phyloP scores from a whole-genome alignment of 2,329 filamentous ascomycete species.

The Neofusicoccum sp. region DNA sequence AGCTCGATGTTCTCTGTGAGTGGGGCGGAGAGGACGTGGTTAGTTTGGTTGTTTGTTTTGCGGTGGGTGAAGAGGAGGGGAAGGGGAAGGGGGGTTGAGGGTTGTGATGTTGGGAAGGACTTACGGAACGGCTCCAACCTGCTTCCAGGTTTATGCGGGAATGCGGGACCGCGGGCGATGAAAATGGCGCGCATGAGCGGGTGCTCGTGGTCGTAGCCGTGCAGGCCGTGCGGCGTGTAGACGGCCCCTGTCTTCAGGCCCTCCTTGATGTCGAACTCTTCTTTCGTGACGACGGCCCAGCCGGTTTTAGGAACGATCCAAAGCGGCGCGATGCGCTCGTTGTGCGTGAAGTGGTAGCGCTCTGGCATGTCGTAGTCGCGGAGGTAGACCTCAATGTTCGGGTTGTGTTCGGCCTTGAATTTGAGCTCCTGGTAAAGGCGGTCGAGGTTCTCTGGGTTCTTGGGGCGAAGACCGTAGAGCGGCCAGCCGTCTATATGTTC shows the following conservation, averaged over 20 bases:
- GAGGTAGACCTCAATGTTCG: slow-evolving; percentile 82
- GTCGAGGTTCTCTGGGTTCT: slow-evolving; percentile 64
- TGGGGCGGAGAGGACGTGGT: slow-evolving; percentile 27
- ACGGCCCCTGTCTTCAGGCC: slow-evolving; percentile 62
- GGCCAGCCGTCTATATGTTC: slow-evolving; percentile 93
- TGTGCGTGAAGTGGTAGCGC: slow-evolving; percentile 86
- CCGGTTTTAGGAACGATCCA: slow-evolving; percentile 93
- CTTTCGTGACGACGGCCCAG: slow-evolving; percentile 82
- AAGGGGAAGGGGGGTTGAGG: no score
- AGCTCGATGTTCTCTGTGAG: slow-evolving; percentile 85
- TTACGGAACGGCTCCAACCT: slow-evolving; percentile 78
- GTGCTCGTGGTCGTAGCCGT: slow-evolving; percentile 93
- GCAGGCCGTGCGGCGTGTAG: slow-evolving; percentile 80
- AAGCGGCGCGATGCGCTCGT: slow-evolving; percentile 84
- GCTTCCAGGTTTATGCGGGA: slow-evolving; percentile 80
- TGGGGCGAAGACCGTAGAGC: slow-evolving; percentile 81
- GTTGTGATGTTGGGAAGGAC: slow-evolving; percentile 40
- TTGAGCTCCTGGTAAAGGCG: slow-evolving; percentile 60
- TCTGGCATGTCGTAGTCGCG: slow-evolving; percentile 85
- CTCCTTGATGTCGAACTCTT: slow-evolving; percentile 72
- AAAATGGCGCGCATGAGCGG: slow-evolving; percentile 97
- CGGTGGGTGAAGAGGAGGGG: neutral
- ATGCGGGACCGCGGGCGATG: slow-evolving; percentile 85
- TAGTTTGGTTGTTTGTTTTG: neutral
- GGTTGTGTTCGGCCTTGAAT: slow-evolving; percentile 58